These are phyloP conservation scores for Poteriospumella lacustris DNA, from an alignment of 108 stramenopile species.

Conservation along the genomic window DNA sequence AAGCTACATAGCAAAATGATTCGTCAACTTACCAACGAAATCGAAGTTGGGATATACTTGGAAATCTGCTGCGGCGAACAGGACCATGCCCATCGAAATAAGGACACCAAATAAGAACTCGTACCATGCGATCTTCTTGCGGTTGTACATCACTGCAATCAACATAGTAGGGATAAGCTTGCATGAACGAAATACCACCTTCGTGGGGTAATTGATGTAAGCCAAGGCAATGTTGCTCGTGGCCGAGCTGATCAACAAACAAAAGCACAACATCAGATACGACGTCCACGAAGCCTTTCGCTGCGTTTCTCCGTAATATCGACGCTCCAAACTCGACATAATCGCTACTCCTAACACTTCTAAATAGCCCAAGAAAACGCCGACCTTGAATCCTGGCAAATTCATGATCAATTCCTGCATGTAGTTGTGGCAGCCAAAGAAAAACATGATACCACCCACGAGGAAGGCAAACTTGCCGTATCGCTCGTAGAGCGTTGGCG, in stretches of 20 bases:
- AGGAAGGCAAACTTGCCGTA: slow-evolving; percentile 49
- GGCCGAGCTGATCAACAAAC: slow-evolving; percentile 73
- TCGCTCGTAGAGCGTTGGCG: too few species aligned
- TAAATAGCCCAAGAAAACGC: slow-evolving; percentile 69
- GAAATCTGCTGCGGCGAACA: slow-evolving; percentile 86
- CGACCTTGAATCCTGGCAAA: slow-evolving; percentile 65
- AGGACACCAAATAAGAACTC: slow-evolving; percentile 77
- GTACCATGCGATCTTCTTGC: slow-evolving; percentile 60
- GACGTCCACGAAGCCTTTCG: slow-evolving; percentile 68
- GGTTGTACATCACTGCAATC: slow-evolving; percentile 72
- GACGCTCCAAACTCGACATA: slow-evolving; percentile 38
- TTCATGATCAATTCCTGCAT: slow-evolving; percentile 80
- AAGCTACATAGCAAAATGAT: not conserved
- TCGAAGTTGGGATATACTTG: slow-evolving; percentile 64
- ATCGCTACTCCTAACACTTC: slow-evolving; percentile 75
- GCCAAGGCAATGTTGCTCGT: slow-evolving; percentile 69
- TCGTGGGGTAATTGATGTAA: slow-evolving; percentile 95
- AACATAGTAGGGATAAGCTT: slow-evolving; percentile 86
- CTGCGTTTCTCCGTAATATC: not conserved
- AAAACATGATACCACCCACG: slow-evolving; percentile 58
- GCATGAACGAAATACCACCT: slow-evolving; percentile 80
- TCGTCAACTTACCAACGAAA: slow-evolving; percentile 15
- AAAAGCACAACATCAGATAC: slow-evolving; percentile 71
- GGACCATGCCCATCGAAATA: slow-evolving; percentile 75
- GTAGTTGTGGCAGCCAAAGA: slow-evolving; percentile 77